Evolutionary conservation across 176 grass and related monocot species (phyloP), one percentile per base, ranked within the genome.

Genomic region (Paspalum vaginatum): DNA sequence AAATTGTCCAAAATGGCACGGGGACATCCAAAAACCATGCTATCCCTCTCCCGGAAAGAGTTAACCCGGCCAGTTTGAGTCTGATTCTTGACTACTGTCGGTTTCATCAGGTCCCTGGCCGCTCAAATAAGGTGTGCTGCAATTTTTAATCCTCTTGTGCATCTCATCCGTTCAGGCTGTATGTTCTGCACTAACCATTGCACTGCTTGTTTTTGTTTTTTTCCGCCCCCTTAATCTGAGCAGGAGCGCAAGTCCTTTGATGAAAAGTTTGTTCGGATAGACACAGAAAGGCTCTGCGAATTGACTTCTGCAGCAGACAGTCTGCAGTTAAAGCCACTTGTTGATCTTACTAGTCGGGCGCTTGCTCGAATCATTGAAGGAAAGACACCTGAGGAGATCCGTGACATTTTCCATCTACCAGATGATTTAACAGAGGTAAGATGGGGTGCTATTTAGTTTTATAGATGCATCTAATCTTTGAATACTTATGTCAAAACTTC

Each of bases 71-170:
- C 25, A 96, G 87, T 80, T 85, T 99, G 56, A 96, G 97, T 84
- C 91, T 99, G 54, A 99, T 99, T 89, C 89, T 99, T 89, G 97
- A 99, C 55, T 99, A 99, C 47, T 99, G 97, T 38, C 91, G 97
- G 48, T 96, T 99, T 90, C 97, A 99, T 84, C 97, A 99, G 83
- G 83, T 99, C 12, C 77, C 85, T 76, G 97, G 97, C 17, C 97
- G 97, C 58, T 99, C 97, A 13, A 99, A 99, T 73, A 99, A 96
- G 89, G 97, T 96, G 55, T 81, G 69, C 32, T 38, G 7, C 48
- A 51, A 15, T 52, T 61, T 49, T 57, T 40, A 18, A 21, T 43
- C 78, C 72, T 60, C 51, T 39, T 42, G 40, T 50, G 60, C 3
- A 48, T 87, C 20, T 53, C 61, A 52, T 55, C 5, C 27, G 8